These are phyloP conservation scores for Helotiales sp. DNA, from an alignment of 2,329 filamentous ascomycete genomes.

Conservation along the genomic window DNA sequence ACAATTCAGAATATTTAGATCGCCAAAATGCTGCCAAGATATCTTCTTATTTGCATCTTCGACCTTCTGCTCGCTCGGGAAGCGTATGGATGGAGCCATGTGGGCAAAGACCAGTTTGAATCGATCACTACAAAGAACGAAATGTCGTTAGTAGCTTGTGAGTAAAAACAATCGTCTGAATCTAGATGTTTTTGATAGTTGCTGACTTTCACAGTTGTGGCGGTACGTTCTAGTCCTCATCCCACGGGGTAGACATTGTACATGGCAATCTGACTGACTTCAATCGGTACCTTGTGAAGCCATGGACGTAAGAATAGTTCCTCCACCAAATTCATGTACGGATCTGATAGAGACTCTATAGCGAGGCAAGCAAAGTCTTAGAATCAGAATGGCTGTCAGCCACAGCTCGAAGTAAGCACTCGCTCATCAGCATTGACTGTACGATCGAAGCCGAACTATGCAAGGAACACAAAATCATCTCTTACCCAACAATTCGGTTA, in stretches of 20 bases:
- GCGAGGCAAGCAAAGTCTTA: constrained; percentile 28
- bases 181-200: background rate
- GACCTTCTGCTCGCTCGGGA: constrained; percentile 10
- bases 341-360: constrained; percentile 1
- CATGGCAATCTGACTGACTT: background rate
- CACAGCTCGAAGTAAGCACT: constrained; percentile 31
- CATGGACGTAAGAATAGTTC: constrained; percentile 26
- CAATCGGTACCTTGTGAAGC: constrained; percentile 8
- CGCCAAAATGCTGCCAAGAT: constrained; percentile 17
- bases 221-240: constrained; percentile 18
- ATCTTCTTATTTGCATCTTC: constrained; percentile 9
- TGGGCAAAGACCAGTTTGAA: constrained; percentile 17
- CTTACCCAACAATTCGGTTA: constrained; percentile 54
- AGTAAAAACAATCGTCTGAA: background rate
- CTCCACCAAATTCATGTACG: background rate
- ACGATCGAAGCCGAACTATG: constrained; percentile 46
- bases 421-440: constrained; percentile 50
- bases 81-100: constrained; percentile 28
- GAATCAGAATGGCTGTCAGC: constrained; percentile 33
- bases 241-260: background rate
- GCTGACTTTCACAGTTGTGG: constrained; percentile 22
- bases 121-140: constrained; percentile 12
- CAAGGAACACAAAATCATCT: constrained; percentile 48
- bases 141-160: constrained; percentile 30
- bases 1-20: background rate